Conservation (phyloP, 2,329 filamentous ascomycete genomes). For the Helminthosporium solani region DNA sequence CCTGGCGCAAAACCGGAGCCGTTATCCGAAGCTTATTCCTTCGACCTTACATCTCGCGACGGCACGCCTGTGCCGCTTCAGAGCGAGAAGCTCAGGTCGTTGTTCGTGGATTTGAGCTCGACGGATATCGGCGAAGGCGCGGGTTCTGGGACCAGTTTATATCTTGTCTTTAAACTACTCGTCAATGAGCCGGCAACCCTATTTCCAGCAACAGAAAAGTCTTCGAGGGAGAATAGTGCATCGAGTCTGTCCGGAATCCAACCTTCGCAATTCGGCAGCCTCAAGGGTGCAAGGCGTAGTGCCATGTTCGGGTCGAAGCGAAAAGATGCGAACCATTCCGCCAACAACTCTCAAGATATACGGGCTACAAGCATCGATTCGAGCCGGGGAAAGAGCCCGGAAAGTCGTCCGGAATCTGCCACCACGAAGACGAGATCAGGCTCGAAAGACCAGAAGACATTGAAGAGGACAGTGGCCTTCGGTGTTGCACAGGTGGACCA, state of each 20-base stretch:
- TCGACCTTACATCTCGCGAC: conserved; percentile 75
- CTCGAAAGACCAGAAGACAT: conserved; percentile 50
- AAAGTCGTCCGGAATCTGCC: conserved; percentile 29
- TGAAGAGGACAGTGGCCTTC: conserved; percentile 71
- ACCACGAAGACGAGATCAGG: conserved; percentile 28
- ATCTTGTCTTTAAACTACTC: conserved; percentile 79
- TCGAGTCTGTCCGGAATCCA: conserved; percentile 26
- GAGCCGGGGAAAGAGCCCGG: conserved; percentile 22
- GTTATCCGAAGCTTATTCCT: conserved; percentile 79
- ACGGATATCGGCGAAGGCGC: conserved; percentile 68
- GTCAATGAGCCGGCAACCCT: conserved; percentile 53
- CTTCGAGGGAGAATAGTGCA: conserved; percentile 28
- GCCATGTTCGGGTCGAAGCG: conserved; percentile 70
- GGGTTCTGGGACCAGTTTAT: conserved; percentile 71
- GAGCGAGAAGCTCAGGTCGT: conserved; percentile 71
- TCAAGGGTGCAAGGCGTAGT: conserved; percentile 49
- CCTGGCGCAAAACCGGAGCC: conserved; percentile 63
- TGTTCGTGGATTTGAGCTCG: conserved; percentile 83
- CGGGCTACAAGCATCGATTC: conserved; percentile 27
- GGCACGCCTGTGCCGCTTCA: conserved; percentile 65
- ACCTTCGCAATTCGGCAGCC: conserved; percentile 35
- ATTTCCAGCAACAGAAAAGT: conserved; percentile 33
- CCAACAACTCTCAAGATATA: conserved; percentile 20
- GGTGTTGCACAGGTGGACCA: conserved; percentile 75
- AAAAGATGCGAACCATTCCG: conserved; percentile 37